These are phyloP conservation scores for Wallacemonas sp. DNA, from an alignment of 208 protist genomes.

Conservation along the genomic window DNA sequence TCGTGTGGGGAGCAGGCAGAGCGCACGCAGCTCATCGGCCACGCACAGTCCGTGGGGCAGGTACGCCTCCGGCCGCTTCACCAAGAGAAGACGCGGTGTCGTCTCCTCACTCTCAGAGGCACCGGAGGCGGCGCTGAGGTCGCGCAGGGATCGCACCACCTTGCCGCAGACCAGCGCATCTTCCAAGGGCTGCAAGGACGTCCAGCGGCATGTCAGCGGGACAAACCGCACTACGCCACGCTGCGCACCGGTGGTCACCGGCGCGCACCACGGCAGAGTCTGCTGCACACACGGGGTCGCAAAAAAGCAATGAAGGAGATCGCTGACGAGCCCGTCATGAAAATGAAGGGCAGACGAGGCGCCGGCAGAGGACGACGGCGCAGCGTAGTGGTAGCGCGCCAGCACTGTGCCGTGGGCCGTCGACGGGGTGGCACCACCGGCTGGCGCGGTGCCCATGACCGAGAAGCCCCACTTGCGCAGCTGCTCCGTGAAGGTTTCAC, in stretches of 20 bases:
- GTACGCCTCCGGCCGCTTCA: constrained; percentile 50
- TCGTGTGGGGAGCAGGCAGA: constrained; percentile 57
- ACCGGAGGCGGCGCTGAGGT: not conserved
- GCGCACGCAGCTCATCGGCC: constrained; percentile 67
- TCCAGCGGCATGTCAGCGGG: constrained; percentile 36
- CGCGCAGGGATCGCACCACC: constrained; percentile 33
- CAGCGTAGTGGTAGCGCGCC: not conserved
- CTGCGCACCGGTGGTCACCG: not conserved
- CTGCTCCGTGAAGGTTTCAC: constrained; percentile 6
- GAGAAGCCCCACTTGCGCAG: constrained; percentile 34
- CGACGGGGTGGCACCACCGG: constrained; percentile 17
- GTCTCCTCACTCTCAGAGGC: not conserved
- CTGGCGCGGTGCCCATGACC: not conserved
- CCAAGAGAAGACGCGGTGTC: constrained; percentile 28
- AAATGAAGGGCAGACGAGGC: constrained; percentile 37
- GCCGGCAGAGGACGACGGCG: not conserved
- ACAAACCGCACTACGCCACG: constrained; percentile 13
- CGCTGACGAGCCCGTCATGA: constrained; percentile 42
- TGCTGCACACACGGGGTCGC: constrained; percentile 18
- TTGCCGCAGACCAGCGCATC: constrained; percentile 30
- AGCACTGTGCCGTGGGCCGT: not conserved
- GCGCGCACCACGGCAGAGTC: not conserved
- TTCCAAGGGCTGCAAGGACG: constrained; percentile 37
- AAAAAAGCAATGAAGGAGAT: constrained; percentile 45
- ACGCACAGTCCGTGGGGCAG: constrained; percentile 58